These are phyloP conservation scores for Noccaea bulbosa DNA, from an alignment of 345 rosid genomes.

Conservation along the genomic window DNA sequence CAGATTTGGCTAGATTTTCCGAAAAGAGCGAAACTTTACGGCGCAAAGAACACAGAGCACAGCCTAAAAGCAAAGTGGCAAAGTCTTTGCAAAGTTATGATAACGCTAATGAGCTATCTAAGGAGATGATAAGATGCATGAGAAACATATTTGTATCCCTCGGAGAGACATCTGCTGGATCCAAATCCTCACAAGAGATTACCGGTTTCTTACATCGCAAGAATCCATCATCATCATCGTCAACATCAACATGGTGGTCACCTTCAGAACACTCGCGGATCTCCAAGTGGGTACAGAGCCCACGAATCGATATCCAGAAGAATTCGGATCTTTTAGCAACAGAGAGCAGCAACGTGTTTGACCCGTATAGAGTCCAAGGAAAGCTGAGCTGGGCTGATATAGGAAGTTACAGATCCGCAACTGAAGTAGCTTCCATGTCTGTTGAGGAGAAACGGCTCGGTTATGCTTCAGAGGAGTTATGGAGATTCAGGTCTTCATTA, in stretches of 20 bases:
- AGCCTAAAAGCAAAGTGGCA: conserved; percentile 30
- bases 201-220: conserved; percentile 18
- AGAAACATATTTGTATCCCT: conserved; percentile 84
- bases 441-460: conserved; percentile 45
- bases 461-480: conserved; percentile 49
- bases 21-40: conserved; percentile 14
- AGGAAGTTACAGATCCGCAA: conserved; percentile 44
- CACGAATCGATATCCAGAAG: conserved; percentile 41
- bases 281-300: conserved; percentile 46
- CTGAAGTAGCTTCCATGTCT: conserved; percentile 48
- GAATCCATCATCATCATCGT: conserved; percentile 31
- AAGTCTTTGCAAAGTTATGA: conserved; percentile 33
- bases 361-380: conserved; percentile 43
- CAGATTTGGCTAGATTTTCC: conserved; percentile 30
- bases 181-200: conserved; percentile 50
- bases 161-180: conserved; percentile 68
- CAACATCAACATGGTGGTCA: conserved; percentile 40
- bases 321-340: conserved; percentile 41
- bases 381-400: conserved; percentile 44
- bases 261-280: conserved; percentile 45
- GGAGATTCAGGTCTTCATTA: conserved; percentile 43
- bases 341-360: conserved; percentile 37
- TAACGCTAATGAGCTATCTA: conserved; percentile 49
- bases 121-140: conserved; percentile 95
- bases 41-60: conserved; percentile 33